phyloP scores from a whole-genome alignment of 768 basidiomycete species.

The Suillus clintonianus region DNA sequence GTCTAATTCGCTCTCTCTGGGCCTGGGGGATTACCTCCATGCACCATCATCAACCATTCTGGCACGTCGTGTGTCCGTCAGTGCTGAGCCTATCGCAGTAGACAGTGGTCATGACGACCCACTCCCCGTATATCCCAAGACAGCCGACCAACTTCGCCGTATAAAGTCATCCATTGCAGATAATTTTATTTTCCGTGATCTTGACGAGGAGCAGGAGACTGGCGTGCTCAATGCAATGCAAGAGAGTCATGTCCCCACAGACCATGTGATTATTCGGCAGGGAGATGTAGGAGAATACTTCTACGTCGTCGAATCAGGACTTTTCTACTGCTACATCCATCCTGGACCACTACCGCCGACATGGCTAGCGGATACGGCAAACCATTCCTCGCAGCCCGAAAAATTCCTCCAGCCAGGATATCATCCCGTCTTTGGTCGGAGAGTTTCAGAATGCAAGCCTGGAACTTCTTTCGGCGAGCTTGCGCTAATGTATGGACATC shows the following conservation, averaged over 20 bases:
- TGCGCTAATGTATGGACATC: constrained; percentile 97
- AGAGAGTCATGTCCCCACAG: constrained; percentile 68
- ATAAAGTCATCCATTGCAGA: constrained; percentile 86
- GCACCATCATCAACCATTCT: constrained; percentile 77
- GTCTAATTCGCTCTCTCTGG: constrained; percentile 38
- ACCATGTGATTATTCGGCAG: constrained; percentile 93
- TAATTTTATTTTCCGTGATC: constrained; percentile 94
- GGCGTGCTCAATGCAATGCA: constrained; percentile 96
- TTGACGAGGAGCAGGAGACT: constrained; percentile 93
- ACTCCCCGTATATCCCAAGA: constrained; percentile 77
- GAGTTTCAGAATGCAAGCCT: constrained; percentile 82
- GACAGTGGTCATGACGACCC: constrained; percentile 65
- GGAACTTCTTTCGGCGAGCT: constrained; percentile 94
- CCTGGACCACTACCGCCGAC: constrained; percentile 64
- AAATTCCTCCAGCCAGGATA: constrained; percentile 65
- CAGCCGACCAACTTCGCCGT: constrained; percentile 79
- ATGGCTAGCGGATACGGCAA: constrained; percentile 49
- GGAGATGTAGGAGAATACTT: constrained; percentile 97
- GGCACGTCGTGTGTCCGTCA: constrained; percentile 91
- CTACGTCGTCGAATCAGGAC: constrained; percentile 92
- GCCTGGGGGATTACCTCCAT: constrained; percentile 67
- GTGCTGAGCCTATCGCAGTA: constrained; percentile 93
- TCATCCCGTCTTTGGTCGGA: constrained; percentile 73
- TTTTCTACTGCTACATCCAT: constrained; percentile 80
- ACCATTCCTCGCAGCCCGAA: constrained; percentile 43